Evolutionary conservation across 2,329 filamentous ascomycete genomes (phyloP), one percentile per base, ranked within the genome.

Genomic region (Clonostachys chloroleuca): DNA sequence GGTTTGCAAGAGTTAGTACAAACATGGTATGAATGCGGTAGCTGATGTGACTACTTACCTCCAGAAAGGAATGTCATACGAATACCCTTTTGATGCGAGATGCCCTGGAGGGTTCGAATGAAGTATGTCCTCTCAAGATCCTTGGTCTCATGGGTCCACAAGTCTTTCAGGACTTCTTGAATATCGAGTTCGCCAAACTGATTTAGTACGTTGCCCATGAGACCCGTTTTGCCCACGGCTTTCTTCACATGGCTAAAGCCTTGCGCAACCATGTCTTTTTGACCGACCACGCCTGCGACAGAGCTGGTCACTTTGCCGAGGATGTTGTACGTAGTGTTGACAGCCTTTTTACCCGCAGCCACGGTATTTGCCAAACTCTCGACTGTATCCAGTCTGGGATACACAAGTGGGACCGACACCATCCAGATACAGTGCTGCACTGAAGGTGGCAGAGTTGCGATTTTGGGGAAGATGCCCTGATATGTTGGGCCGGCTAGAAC

Each of bases 111-210:
- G 1, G 94, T 99, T 53, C 94, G 86, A 62, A 99, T 95, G 51
- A 99, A 75, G 64, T 99, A 99, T 7, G 94, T 99, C 48, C 94
- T 80, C 69, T 99, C 94, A 39, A 99, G 83, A 58, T 99, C 94
- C 78, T 97, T 99, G 45, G 87, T 92, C 45, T 97, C 92, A 61
- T 99, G 94, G 18, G 94, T 99, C 94, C 94, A 99, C 75, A 95
- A 86, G 64, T 99, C 94, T 61, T 92, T 86, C 49, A 97, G 73
- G 62, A 97, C 94, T 68, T 99, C 94, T 46, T 94, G 83, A 44
- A 97, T 82, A 59, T 96, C 94, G 51, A 99, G 86, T 55, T 97
- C 94, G 47, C 94, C 94, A 64, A 99, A 99, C 35, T 95, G 92
- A 70, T 91, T 96, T 43, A 99, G 75, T 37, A 97, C 91, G 49